These are phyloP conservation scores for Komagataella mondaviorum DNA, from an alignment of 805 yeast genomes.

Conservation along the genomic window DNA sequence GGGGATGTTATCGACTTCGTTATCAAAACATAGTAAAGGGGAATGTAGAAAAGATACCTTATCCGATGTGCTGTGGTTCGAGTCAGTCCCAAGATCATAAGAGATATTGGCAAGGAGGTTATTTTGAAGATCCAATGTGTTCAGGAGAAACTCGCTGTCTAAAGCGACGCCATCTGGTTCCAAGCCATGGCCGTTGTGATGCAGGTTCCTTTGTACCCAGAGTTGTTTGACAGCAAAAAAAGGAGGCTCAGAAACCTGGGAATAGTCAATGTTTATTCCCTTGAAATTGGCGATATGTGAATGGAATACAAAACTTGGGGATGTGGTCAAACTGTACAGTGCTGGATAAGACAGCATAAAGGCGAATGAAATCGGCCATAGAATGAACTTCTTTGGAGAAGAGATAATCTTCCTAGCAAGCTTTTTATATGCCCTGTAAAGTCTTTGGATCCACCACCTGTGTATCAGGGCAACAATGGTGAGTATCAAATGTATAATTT, in stretches of 20 bases:
- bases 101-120: constrained; percentile 13
- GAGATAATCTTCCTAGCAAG: neutral
- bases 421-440: neutral
- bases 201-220: constrained; percentile 17
- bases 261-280: constrained; percentile 4
- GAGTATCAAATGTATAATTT: neutral
- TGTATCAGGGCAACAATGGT: neutral
- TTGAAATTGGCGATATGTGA: constrained; percentile 8
- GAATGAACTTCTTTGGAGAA: constrained; percentile 17
- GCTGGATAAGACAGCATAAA: constrained; percentile 37
- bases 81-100: neutral
- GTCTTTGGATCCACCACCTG: neutral
- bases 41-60: constrained; percentile 18
- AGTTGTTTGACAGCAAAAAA: constrained; percentile 18
- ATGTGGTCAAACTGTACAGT: constrained; percentile 20
- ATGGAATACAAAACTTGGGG: constrained; percentile 8
- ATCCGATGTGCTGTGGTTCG: constrained; percentile 2
- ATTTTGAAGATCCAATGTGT: constrained; percentile 21
- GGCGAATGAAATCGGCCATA: constrained; percentile 33
- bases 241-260: neutral
- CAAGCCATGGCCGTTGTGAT: constrained; percentile 10
- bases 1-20: constrained; percentile 12
- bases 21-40: constrained; percentile 30
- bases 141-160: constrained; percentile 20
- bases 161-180: constrained; percentile 13